A percentile compares a stretch with the other conserved stretches of the same genome.
These are phyloP conservation scores for Dalbergia cochinchinensis DNA, from an alignment of 306 rosid species.

Conservation along the genomic window DNA sequence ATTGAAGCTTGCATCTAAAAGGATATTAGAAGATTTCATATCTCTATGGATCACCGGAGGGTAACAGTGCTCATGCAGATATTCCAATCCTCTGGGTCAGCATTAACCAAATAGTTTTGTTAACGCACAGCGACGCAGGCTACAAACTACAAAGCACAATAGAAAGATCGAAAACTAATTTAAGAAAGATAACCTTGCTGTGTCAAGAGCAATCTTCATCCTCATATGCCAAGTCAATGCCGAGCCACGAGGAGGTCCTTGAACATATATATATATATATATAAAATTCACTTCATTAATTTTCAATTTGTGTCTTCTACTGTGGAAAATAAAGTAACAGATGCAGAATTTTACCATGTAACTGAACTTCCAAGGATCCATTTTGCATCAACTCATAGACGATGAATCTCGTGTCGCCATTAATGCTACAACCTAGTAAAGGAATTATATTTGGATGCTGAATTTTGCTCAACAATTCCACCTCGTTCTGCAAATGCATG, in stretches of 20 bases:
- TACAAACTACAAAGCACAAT: not conserved
- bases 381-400: conserved; percentile 87
- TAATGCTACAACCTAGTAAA: conserved; percentile 73
- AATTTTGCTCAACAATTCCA: conserved; percentile 73
- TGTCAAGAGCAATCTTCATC: conserved; percentile 94
- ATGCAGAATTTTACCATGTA: conserved; percentile 72
- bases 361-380: conserved; percentile 85
- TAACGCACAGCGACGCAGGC: not conserved
- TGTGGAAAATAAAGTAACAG: not conserved
- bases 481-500: conserved; percentile 85
- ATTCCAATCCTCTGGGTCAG: conserved; percentile 90
- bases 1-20: conserved; percentile 88
- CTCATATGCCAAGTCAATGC: conserved; percentile 89
- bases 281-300: not conserved
- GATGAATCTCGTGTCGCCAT: conserved; percentile 66
- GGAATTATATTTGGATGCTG: conserved; percentile 84
- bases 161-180: conserved; percentile 7
- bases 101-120: conserved; percentile 37
- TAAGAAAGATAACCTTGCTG: conserved; percentile 74
- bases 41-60: conserved; percentile 95
- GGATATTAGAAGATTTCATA: conserved; percentile 95
- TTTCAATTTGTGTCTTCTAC: not conserved
- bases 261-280: conserved; percentile 2
- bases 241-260: conserved; percentile 87
- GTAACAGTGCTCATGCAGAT: conserved; percentile 85